Base-by-base conservation (phyloP, 1,284 basidiomycete species). In the Phaffia rhodozyma region DNA sequence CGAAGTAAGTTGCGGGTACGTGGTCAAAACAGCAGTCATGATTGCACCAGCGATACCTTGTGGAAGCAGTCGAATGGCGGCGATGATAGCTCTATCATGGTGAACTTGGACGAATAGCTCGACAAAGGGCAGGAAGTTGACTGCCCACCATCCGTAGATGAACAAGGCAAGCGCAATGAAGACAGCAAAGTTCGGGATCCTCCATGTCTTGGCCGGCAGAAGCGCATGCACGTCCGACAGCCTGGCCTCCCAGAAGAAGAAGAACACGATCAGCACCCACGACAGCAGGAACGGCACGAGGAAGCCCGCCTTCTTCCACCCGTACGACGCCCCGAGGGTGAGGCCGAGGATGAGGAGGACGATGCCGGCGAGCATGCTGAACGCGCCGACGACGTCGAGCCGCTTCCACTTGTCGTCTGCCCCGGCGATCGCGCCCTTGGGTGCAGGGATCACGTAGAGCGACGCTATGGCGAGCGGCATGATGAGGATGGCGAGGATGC, bases 291-390 rank as follows among this genome's bases (percentile, higher is more conserved):
- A 62, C 0, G 74, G 74, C 0, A 73, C 74, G 59, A 75, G 72
- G 66, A 75, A 75, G 67, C 70, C 71, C 32, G 74, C 69, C 2
- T 68, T 70, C 27, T 66, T 63, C 73, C 74, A 75, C 7, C 74
- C 74, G 30, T 69, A 60, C 55, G 70, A 66, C 5, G 71, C 68
- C 16, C 72, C 71, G 65, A 74, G 73, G 21, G 74, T 75, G 68
- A 75, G 73, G 27, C 68, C 72, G 60, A 75, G 71, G 66, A 75
- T 74, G 71, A 75, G 75, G 48, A 73, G 69, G 53, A 73, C 66
- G 51, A 75, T 69, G 43, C 68, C 60, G n/a, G 68, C 27, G 47
- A 74, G 69, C 69, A 74, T 74, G 55, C 73, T 66, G 47, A 63
- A 43, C 16, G 74, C 74, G 43, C 74, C 74, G 60, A 68, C 70